Conservation (phyloP, 805 yeast genomes). For the Saccharomycopsis olivae region DNA sequence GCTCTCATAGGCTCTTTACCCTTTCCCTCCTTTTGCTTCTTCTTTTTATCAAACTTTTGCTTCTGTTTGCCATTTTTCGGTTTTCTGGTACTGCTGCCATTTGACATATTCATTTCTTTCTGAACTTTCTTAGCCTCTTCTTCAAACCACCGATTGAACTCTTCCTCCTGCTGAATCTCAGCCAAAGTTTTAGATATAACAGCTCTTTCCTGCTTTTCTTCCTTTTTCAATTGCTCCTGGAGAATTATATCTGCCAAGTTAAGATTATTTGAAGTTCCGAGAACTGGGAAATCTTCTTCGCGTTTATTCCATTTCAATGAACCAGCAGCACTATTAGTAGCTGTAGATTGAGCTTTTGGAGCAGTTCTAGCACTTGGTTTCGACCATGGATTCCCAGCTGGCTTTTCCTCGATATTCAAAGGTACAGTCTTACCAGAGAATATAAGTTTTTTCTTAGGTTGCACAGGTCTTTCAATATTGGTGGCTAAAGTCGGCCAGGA, state of each 20-base stretch:
- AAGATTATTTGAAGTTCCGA: not conserved
- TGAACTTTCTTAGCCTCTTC: constrained; percentile 65
- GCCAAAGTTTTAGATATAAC: constrained; percentile 35
- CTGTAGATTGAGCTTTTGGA: not conserved
- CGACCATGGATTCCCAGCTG: not conserved
- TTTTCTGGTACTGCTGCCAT: not conserved
- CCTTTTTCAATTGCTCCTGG: constrained; percentile 7
- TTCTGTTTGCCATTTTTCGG: not conserved
- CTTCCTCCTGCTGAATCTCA: constrained; percentile 73
- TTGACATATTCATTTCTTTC: constrained; percentile 6
- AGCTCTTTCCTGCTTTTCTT: not conserved
- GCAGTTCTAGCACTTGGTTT: not conserved
- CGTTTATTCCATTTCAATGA: not conserved
- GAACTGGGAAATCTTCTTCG: constrained; percentile 12
- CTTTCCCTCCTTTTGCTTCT: not conserved
- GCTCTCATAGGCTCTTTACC: not conserved
- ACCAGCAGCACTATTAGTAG: not conserved
- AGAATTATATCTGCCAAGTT: constrained; percentile 7
- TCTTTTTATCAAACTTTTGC: not conserved
- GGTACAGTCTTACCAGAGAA: not conserved
- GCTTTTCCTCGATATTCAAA: not conserved
- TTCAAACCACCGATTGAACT: constrained; percentile 83
- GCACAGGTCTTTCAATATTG: not conserved
- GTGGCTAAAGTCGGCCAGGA: not conserved
- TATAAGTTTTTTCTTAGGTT: not conserved